A percentile compares a stretch with the other conserved stretches of the same genome.
phyloP scores from a whole-genome alignment of 225 moss, liverwort and hornwort genomes.

The Thuidium tamariscinum region DNA sequence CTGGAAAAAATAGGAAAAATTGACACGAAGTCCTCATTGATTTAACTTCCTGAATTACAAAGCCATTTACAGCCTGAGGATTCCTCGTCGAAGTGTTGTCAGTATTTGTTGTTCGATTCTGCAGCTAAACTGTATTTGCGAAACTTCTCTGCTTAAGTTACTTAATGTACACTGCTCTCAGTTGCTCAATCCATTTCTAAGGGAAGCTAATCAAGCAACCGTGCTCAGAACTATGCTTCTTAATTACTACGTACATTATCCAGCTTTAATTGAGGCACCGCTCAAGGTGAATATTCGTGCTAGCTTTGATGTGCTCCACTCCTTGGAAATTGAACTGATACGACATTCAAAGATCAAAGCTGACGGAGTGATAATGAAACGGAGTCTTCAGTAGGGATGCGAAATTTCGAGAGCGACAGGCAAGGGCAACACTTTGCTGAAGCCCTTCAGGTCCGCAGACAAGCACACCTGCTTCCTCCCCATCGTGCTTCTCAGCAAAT shows the following conservation, averaged over 20 bases:
- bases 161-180: not conserved
- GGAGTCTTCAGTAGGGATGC: slow-evolving; percentile 5
- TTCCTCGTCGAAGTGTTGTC: not conserved
- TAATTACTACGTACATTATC: no score
- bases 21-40: not conserved
- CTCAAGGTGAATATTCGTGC: not conserved
- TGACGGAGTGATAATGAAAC: slow-evolving; percentile 37
- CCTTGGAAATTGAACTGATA: not conserved
- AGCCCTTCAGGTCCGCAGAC: slow-evolving; percentile 22
- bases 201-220: not conserved
- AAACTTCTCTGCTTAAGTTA: not conserved
- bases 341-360: slow-evolving; percentile 7
- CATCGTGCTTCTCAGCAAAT: not conserved
- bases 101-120: not conserved
- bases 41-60: not conserved
- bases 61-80: not conserved
- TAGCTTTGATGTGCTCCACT: not conserved
- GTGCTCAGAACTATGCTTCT: not conserved
- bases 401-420: slow-evolving; percentile 22
- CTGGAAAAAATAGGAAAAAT: not conserved
- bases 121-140: not conserved
- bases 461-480: slow-evolving; percentile 23
- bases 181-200: not conserved
- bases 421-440: slow-evolving; percentile 17
- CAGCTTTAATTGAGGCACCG: not conserved